A percentile compares a stretch with the other conserved stretches of the same genome.
These are phyloP conservation scores for Rhododendron griersonianum DNA, from an alignment of 148 eudicot species.

Conservation along the genomic window DNA sequence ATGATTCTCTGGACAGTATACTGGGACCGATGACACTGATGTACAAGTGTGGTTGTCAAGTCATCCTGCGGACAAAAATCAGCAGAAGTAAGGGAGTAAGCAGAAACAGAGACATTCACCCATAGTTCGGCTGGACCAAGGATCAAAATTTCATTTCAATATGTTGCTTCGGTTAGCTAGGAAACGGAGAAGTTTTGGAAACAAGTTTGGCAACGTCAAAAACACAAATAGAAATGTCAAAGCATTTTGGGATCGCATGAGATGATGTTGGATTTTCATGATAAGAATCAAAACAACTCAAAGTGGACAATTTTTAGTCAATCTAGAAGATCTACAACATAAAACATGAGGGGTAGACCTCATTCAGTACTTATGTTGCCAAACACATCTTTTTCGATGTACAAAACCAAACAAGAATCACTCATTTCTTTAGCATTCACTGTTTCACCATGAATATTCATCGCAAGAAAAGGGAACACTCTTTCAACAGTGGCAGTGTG, in stretches of 20 bases:
- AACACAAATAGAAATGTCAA: background rate
- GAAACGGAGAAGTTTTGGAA: background rate
- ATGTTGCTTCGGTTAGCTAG: background rate
- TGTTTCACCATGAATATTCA: background rate
- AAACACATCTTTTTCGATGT: background rate
- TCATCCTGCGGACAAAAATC: conserved; percentile 62
- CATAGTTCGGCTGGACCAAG: background rate
- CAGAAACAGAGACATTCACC: background rate
- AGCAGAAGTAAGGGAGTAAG: background rate
- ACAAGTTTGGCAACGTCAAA: background rate
- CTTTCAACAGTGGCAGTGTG: background rate
- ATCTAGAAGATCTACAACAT: background rate
- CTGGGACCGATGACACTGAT: conserved; percentile 79
- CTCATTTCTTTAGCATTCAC: background rate
- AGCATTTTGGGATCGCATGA: background rate
- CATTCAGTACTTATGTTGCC: background rate
- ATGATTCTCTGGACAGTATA: conserved; percentile 69
- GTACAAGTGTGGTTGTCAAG: conserved; percentile 75
- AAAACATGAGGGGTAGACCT: background rate
- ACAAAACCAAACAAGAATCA: background rate
- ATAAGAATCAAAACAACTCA: background rate
- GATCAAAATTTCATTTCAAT: background rate
- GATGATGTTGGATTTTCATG: background rate
- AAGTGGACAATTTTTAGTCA: background rate
- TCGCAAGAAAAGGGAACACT: background rate